Evolutionary conservation across 2,329 filamentous ascomycete species (phyloP), one percentile per base, ranked within the genome.

Genomic region (Geosmithia flava): DNA sequence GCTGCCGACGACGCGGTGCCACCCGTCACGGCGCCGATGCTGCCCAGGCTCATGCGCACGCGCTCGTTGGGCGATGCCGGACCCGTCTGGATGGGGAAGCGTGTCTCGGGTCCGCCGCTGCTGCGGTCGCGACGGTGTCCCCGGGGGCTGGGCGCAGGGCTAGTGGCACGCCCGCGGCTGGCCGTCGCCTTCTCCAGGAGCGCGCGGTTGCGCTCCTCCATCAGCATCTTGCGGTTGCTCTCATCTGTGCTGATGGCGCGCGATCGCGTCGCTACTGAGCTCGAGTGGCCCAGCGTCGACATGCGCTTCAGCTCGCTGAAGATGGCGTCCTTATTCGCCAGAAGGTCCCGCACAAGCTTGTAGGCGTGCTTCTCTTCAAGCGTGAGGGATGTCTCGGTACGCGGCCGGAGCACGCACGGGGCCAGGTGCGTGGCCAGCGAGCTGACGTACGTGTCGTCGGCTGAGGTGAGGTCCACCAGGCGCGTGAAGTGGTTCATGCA

Each of bases 401-500:
- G 85, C 7, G 93, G 93, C 23, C 93, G 83, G 44, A 98, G 75
- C 54, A 98, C 81, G 62, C 89, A 96, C 5, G 89, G 85, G 1
- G 89, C 85, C 43, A 98, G 72, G 6, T 74, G 70, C 23, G 81
- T 80, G 2, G 89, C 86, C 40, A 98, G 77, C 39, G 81, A 71
- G 13, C 82, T 63, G 49, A 95, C 69, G 61, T 95, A 98, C 42
- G 80, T 70, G 61, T 98, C 93, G 56, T 95, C 91, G 30, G 93
- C 93, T 15, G 91, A 97, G 2, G 93, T 98, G 53, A 98, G 75
- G 64, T 98, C 93, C 60, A 98, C 94, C 51, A 98, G 74, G 51
- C 93, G 86, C 40, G 91, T 96, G 64, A 98, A 97, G 68, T 98
- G 93, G 55, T 95, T 97, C 75, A 94, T 95, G 62, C 95, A 86